phyloP scores from a whole-genome alignment of 1,284 basidiomycete genomes.

The Ceratobasidium sp. region DNA sequence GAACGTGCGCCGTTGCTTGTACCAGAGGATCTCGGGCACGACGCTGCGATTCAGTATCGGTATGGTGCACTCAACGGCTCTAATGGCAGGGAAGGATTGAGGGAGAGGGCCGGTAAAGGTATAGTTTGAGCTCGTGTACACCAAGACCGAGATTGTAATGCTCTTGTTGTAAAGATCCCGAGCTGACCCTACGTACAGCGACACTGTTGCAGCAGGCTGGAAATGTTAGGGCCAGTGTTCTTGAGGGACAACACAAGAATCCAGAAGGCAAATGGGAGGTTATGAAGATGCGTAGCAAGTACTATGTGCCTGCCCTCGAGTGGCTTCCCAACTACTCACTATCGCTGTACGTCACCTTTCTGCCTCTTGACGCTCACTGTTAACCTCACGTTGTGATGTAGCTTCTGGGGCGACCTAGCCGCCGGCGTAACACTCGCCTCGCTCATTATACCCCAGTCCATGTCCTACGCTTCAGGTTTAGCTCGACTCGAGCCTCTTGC shows the following conservation, averaged over 20 bases:
- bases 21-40: constrained; percentile 31
- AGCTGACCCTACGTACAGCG: neutral
- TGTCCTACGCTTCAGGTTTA: constrained; percentile 91
- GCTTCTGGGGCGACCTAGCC: constrained; percentile 83
- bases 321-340: constrained; percentile 90
- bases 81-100: neutral
- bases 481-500: constrained; percentile 85
- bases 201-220: constrained; percentile 27
- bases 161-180: neutral
- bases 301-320: constrained; percentile 58
- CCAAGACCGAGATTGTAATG: neutral
- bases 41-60: constrained; percentile 19
- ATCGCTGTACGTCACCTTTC: constrained; percentile 69
- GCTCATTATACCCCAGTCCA: constrained; percentile 91
- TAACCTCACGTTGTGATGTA: constrained; percentile 55
- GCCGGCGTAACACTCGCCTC: constrained; percentile 91
- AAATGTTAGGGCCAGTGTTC: constrained; percentile 27
- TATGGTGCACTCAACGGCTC: constrained; percentile 17
- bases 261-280: constrained; percentile 34
- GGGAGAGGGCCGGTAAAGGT: constrained; percentile 15
- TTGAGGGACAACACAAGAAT: neutral
- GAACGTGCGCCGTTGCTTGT: constrained; percentile 35
- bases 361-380: neutral
- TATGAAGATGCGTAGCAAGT: constrained; percentile 46
- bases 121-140: neutral